Evolutionary conservation across 2,329 filamentous ascomycete species (phyloP).

Genomic region (Waltergamsia citrina): DNA sequence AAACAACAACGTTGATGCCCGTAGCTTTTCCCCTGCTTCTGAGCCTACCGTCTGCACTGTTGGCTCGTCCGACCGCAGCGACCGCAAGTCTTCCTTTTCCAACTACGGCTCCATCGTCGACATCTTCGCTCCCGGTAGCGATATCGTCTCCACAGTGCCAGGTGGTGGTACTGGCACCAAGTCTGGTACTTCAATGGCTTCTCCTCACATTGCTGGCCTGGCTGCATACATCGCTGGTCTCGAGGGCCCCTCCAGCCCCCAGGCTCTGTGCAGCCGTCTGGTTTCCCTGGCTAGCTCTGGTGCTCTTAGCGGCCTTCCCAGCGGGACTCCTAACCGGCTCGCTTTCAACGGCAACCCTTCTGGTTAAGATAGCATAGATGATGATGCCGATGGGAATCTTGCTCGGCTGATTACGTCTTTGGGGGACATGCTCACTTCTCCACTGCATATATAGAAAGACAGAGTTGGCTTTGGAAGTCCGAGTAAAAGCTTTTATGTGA

Average conservation of each 20-base stretch:
- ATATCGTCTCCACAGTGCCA: slow-evolving; percentile 34
- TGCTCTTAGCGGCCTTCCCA: slow-evolving; percentile 28
- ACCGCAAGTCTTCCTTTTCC: slow-evolving; percentile 33
- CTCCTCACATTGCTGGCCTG: slow-evolving; percentile 28
- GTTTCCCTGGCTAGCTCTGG: slow-evolving; percentile 27
- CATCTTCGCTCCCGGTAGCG: slow-evolving; percentile 37
- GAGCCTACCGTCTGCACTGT: slow-evolving; percentile 37
- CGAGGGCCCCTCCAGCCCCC: slow-evolving; percentile 27
- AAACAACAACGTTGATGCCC: slow-evolving; percentile 34
- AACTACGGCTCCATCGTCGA: slow-evolving; percentile 39
- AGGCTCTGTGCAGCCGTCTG: slow-evolving; percentile 37
- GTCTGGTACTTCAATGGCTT: slow-evolving; percentile 32
- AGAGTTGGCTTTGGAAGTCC: too few relatives aligned
- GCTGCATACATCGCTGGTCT: slow-evolving; percentile 35
- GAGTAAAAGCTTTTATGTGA: too few relatives aligned
- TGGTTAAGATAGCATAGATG: too few relatives aligned
- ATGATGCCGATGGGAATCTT: background rate
- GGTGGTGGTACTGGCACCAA: slow-evolving; percentile 25
- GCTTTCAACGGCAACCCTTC: slow-evolving; percentile 39
- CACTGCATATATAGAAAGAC: too few relatives aligned
- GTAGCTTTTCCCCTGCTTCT: slow-evolving; percentile 34
- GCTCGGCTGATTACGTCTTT: background rate
- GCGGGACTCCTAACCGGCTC: slow-evolving; percentile 39
- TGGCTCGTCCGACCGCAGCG: slow-evolving; percentile 28
- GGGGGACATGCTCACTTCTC: background rate